Percentiles rank a stretch among this genome's conserved stretches.
These are phyloP conservation scores for Trichoderma endophyticum DNA, from an alignment of 2,329 filamentous ascomycete genomes.

Conservation along the genomic window DNA sequence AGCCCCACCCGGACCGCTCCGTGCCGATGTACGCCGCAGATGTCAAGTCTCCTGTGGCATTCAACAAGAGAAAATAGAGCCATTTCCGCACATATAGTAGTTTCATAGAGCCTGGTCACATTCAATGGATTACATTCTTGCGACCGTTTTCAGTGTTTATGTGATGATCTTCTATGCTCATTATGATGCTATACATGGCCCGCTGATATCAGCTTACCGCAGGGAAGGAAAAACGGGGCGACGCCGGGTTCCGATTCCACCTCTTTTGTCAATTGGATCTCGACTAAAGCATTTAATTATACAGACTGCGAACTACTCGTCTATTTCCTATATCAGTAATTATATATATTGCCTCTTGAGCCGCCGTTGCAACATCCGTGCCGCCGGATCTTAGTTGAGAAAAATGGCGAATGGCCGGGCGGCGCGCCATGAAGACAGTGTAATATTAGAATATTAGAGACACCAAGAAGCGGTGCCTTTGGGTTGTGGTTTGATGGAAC, in stretches of 20 bases:
- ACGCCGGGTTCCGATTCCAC: not conserved
- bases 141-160: not conserved
- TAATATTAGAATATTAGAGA: not conserved
- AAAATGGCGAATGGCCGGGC: not conserved
- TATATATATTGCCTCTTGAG: not conserved
- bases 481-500: not conserved
- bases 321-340: not conserved
- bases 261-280: not conserved
- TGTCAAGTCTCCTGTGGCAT: not conserved
- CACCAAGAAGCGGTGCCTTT: not conserved
- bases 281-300: not conserved
- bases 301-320: not conserved
- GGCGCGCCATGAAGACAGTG: not conserved
- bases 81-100: not conserved
- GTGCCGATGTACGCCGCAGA: not conserved
- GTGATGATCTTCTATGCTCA: not conserved
- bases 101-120: not conserved
- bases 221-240: not conserved
- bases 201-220: slow-evolving; percentile 2
- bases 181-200: not conserved
- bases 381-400: not conserved
- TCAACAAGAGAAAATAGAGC: not conserved
- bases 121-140: not conserved
- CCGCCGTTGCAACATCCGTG: not conserved
- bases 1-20: slow-evolving; percentile 8